A percentile compares a stretch with the other conserved stretches of the same genome.
phyloP scores from a whole-genome alignment of 352 stramenopile genomes.

The Plasmopara halstedii region DNA sequence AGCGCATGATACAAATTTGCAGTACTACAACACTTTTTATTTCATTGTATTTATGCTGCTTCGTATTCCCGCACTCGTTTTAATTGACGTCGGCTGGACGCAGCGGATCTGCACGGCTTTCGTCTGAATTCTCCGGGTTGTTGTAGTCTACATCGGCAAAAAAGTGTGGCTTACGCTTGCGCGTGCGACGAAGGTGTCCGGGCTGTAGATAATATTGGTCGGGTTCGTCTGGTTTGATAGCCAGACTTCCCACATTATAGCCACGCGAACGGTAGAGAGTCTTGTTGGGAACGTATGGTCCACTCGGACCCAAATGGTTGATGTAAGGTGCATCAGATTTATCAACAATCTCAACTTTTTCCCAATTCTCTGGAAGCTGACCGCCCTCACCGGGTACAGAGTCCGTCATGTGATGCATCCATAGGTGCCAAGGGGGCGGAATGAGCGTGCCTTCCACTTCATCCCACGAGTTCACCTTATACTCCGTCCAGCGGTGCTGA shows the following conservation, averaged over 20 bases:
- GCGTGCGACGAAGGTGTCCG: conserved; percentile 56
- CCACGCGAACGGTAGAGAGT: conserved; percentile 68
- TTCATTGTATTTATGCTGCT: too few species aligned
- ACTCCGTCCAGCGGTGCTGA: conserved; percentile 83
- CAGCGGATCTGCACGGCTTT: conserved; percentile 40
- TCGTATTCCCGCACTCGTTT: too few species aligned
- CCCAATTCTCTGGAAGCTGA: conserved; percentile 68
- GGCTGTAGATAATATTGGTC: conserved; percentile 83
- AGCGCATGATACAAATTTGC: not conserved
- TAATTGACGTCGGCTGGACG: conserved; percentile 62
- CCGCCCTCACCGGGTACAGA: conserved; percentile 43
- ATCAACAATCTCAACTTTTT: conserved; percentile 43
- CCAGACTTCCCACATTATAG: conserved; percentile 73
- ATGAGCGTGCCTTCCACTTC: conserved; percentile 76
- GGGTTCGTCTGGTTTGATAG: conserved; percentile 46
- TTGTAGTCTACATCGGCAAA: conserved; percentile 83
- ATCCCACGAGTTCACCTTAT: conserved; percentile 64
- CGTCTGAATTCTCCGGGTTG: conserved; percentile 41
- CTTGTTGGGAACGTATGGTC: conserved; percentile 71
- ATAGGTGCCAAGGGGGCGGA: conserved; percentile 77
- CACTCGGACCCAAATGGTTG: conserved; percentile 57
- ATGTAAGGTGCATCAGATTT: conserved; percentile 59
- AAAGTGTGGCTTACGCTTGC: conserved; percentile 52
- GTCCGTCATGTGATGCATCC: conserved; percentile 80
- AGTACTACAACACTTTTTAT: too few species aligned